phyloP scores from a whole-genome alignment of 2,329 filamentous ascomycete genomes.

The Fusarium redolens region DNA sequence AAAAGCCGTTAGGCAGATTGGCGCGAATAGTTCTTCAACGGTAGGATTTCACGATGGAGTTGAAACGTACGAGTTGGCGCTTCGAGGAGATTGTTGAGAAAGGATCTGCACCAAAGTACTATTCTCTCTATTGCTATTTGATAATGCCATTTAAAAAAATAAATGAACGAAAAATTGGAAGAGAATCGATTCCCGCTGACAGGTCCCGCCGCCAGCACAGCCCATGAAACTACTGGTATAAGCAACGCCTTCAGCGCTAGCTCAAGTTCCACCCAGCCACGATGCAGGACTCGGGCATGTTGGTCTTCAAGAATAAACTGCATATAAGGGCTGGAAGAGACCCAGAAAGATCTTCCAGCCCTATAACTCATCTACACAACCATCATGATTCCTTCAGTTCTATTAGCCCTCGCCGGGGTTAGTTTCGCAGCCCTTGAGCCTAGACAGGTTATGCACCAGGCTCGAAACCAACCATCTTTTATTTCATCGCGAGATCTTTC shows the following conservation, averaged over 20 bases:
- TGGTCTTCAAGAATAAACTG: not conserved
- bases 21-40: not conserved
- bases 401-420: constrained; percentile 38
- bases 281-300: not conserved
- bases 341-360: not conserved
- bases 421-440: constrained; percentile 35
- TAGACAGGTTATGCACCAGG: constrained; percentile 35
- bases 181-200: not conserved
- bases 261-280: constrained; percentile 14
- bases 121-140: not conserved
- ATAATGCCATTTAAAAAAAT: not conserved
- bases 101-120: not conserved
- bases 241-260: constrained; percentile 11
- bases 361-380: not conserved
- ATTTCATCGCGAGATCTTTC: constrained; percentile 29
- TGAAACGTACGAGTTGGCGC: constrained; percentile 16
- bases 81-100: not conserved
- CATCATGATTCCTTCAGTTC: constrained; percentile 31
- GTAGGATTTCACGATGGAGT: not conserved
- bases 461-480: constrained; percentile 25
- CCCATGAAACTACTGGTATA: constrained; percentile 1
- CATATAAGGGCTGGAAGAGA: constrained; percentile 32
- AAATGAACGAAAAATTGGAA: not conserved
- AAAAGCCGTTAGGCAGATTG: constrained; percentile 6
- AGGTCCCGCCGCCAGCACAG: not conserved